These are phyloP conservation scores for Amorphotheca resinae DNA, from an alignment of 495 filamentous ascomycete genomes.

Conservation along the genomic window DNA sequence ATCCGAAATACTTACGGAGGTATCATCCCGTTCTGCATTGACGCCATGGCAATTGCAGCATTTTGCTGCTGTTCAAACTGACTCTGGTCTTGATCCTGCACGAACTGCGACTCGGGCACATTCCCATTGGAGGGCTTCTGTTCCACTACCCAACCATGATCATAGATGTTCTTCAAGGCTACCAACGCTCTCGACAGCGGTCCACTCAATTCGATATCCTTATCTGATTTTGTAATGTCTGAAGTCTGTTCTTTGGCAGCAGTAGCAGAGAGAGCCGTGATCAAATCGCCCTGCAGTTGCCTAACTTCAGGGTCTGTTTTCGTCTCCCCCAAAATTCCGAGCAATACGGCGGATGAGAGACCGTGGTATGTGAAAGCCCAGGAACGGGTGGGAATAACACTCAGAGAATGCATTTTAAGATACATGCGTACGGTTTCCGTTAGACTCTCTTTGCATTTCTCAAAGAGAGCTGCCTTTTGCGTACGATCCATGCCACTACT, in stretches of 20 bases:
- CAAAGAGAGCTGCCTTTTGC: constrained; percentile 35
- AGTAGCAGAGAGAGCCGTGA: constrained; percentile 40
- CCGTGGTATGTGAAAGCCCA: constrained; percentile 58
- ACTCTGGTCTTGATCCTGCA: constrained; percentile 21
- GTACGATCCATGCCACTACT: constrained; percentile 24
- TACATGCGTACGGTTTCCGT: constrained; percentile 57
- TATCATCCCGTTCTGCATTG: constrained; percentile 33
- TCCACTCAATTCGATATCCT: constrained; percentile 42
- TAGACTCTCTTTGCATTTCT: constrained; percentile 48
- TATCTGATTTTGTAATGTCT: constrained; percentile 29
- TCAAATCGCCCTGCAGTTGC: constrained; percentile 41
- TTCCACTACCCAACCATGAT: constrained; percentile 33
- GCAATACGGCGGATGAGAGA: constrained; percentile 49
- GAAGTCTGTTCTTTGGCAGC: constrained; percentile 33
- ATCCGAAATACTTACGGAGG: constrained; percentile 13
- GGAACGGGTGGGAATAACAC: constrained; percentile 48
- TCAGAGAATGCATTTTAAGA: constrained; percentile 53
- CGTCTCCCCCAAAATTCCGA: constrained; percentile 51
- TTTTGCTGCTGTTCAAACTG: constrained; percentile 37
- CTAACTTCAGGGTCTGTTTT: constrained; percentile 42
- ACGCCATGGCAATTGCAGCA: constrained; percentile 42
- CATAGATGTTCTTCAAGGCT: constrained; percentile 45
- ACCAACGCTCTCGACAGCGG: constrained; percentile 38
- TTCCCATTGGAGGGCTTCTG: not conserved
- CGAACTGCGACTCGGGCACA: not conserved